A percentile compares a stretch with the other conserved stretches of the same genome.
phyloP scores from a whole-genome alignment of 1,139 yeast species.

The Torulaspora pretoriensis region DNA sequence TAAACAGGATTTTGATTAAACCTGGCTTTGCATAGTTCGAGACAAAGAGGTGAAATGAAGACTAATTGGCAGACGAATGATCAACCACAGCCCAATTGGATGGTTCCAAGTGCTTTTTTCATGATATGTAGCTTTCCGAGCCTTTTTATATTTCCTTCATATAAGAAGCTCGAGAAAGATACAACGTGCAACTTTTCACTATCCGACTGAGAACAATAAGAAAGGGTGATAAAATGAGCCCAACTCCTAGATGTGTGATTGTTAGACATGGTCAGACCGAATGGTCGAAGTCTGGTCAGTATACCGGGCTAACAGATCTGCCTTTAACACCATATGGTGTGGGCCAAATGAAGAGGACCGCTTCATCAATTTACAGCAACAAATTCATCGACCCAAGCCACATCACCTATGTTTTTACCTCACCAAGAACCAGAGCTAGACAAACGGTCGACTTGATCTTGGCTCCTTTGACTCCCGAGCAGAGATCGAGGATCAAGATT shows the following conservation, averaged over 20 bases:
- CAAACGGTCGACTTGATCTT: slow-evolving; percentile 63
- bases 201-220: neutral
- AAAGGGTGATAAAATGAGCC: slow-evolving; percentile 34
- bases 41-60: too few relatives aligned
- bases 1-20: too few relatives aligned
- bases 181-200: neutral
- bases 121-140: neutral
- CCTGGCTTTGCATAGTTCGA: too few relatives aligned
- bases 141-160: neutral
- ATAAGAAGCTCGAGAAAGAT: neutral
- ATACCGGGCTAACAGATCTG: slow-evolving; percentile 81
- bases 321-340: slow-evolving; percentile 76
- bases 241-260: slow-evolving; percentile 70
- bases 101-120: neutral
- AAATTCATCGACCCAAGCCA: slow-evolving; percentile 58
- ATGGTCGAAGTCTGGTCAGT: slow-evolving; percentile 92
- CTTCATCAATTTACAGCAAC: slow-evolving; percentile 54
- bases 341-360: slow-evolving; percentile 69
- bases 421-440: slow-evolving; percentile 78
- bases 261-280: slow-evolving; percentile 82
- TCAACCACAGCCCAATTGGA: neutral
- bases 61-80: too few relatives aligned
- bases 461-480: slow-evolving; percentile 47
- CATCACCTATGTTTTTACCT: slow-evolving; percentile 62
- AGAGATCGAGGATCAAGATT: slow-evolving; percentile 43